Evolutionary conservation across 139 green algal genomes (phyloP).

Genomic region (Volvox africanus): DNA sequence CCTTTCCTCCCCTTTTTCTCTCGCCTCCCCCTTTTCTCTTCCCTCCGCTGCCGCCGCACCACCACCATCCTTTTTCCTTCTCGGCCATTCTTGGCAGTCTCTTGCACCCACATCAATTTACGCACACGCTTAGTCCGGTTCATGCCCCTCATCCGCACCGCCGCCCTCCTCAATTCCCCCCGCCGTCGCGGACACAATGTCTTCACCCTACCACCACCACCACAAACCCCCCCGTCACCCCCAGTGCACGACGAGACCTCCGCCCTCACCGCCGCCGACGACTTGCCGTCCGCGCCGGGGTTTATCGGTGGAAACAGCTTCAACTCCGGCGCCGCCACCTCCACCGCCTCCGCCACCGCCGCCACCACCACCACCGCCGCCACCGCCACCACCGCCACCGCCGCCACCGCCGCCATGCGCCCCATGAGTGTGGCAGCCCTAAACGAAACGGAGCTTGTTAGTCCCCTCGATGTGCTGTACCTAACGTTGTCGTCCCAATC

Average conservation of each 20-base stretch:
- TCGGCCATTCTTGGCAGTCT: neutral
- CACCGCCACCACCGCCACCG: neutral
- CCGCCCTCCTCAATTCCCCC: too few species aligned
- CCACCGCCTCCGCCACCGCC: neutral
- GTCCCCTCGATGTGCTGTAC: slow-evolving; percentile 49
- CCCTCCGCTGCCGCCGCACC: neutral
- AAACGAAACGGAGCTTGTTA: slow-evolving; percentile 1
- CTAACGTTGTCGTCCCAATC: slow-evolving; percentile 66
- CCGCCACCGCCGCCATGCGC: neutral
- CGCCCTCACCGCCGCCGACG: neutral
- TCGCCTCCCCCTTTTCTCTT: neutral
- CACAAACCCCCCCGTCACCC: neutral
- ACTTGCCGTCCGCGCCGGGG: too few species aligned
- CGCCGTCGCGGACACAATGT: too few species aligned
- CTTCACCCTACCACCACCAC: too few species aligned
- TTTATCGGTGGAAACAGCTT: too few species aligned
- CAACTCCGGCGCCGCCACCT: neutral
- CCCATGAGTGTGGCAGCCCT: too few species aligned
- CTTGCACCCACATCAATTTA: neutral
- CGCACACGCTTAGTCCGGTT: too few species aligned
- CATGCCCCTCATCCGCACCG: too few species aligned
- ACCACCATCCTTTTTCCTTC: neutral
- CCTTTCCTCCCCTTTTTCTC: neutral
- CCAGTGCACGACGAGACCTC: slow-evolving; percentile 14
- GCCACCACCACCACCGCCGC: neutral